phyloP scores from a whole-genome alignment of 768 basidiomycete species.

The Mycena metata region DNA sequence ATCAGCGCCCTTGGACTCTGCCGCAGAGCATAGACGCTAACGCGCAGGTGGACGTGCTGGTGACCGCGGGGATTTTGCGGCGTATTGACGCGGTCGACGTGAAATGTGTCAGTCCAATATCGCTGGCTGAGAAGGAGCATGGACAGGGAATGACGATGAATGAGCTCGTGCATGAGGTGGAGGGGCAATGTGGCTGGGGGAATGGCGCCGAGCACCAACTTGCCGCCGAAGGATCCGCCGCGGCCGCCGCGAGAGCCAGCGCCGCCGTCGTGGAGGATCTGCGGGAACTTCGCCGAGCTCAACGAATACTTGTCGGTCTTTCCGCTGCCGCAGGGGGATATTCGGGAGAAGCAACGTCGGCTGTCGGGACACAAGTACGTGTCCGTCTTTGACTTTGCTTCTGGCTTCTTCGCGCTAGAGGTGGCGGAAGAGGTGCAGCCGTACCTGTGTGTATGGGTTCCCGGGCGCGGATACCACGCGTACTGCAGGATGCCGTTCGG shows the following conservation, averaged over 20 bases:
- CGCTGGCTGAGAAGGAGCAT: not conserved
- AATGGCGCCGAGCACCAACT: not conserved
- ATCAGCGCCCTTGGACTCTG: conserved; percentile 27
- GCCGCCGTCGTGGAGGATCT: no score
- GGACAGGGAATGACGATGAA: not conserved
- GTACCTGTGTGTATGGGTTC: not conserved
- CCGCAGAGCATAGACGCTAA: conserved; percentile 6
- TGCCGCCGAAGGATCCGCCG: not conserved
- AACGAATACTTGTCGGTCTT: not conserved
- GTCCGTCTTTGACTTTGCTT: conserved; percentile 38
- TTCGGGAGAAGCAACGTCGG: not conserved
- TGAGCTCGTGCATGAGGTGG: not conserved
- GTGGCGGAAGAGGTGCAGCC: not conserved
- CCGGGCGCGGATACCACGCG: not conserved
- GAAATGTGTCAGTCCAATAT: not conserved
- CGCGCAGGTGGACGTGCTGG: conserved; percentile 6
- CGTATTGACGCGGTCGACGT: not conserved
- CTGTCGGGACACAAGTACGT: conserved; percentile 22
- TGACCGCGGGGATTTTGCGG: not conserved
- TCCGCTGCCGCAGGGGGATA: not conserved
- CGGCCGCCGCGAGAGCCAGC: not conserved
- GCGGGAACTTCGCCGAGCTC: no score
- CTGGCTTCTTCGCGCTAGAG: not conserved
- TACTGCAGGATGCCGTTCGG: not conserved
- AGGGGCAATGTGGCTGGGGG: not conserved